Base-by-base conservation (phyloP, 2,329 filamentous ascomycete genomes). In the Cephalotrichum gorgonifer region DNA sequence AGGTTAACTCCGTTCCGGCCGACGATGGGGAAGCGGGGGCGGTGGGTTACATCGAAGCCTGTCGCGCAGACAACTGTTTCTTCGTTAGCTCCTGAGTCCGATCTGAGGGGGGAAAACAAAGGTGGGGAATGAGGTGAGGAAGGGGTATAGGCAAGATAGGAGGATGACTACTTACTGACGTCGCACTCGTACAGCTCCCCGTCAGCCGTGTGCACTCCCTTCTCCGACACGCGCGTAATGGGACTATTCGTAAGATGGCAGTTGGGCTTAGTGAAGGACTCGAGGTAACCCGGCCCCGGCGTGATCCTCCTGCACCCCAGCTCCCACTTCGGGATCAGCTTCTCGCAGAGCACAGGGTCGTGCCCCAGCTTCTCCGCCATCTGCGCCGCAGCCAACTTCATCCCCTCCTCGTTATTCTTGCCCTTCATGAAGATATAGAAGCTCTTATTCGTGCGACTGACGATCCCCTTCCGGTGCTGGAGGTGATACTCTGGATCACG, bases 401-500 rank as follows among this genome's bases (percentile, higher is more conserved):
- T 59, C 2, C 68, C 65, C 1, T 64, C 58, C 54, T 80, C 81
- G 11, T 69, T 68, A 3, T 70, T 61, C 0, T 73, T 73, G 25
- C 71, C 69, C 47, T 75, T 75, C 54, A 85, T 74, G 50, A 81
- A 74, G 0, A 67, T 65, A 0, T 62, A 60, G 51, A 81, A 81
- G 0, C 73, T 69, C 8, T 76, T 67, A 71, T 81, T 87, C 61
- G 83, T 87, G 43, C 75, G 76, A 20, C 73, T 63, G 53, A 83
- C 78, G 4, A 80, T 60, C 2, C 66, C 64, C 53, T 79, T 82
- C 23, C 80, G 71, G 58, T 78, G 83, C 15, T 62, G 60, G 4
- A 84, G 64, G 56, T 88, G 88, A 2, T 65, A 70, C 3, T 77
- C 65, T 0, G 83, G 79, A 53, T 87, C 66, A 44, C 79, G 56